These are phyloP conservation scores for Corymbia calophylla DNA, from an alignment of 441 rosid genomes.

Conservation along the genomic window DNA sequence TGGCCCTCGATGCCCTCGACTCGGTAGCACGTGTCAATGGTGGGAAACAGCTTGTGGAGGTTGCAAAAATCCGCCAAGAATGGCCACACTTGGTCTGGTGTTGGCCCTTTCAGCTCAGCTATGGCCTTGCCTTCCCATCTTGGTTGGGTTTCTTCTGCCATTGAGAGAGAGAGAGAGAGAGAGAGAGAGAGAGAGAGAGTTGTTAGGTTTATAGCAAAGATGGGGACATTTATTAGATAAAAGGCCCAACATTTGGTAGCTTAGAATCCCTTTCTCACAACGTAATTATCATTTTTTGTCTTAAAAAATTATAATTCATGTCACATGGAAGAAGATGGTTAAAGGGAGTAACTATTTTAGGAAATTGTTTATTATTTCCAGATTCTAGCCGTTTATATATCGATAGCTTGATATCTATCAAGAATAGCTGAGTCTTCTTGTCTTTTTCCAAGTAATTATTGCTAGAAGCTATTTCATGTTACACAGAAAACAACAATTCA, in stretches of 20 bases:
- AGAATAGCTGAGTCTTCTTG: neutral
- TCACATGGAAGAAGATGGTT: neutral
- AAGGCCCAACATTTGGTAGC: neutral
- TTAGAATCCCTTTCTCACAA: neutral
- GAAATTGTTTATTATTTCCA: neutral
- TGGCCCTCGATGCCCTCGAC: conserved; percentile 43
- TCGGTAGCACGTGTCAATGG: conserved; percentile 25
- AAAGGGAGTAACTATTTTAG: neutral
- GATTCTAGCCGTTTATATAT: neutral
- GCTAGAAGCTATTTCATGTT: neutral
- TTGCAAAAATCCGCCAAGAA: conserved; percentile 49
- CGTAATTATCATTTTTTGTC: neutral
- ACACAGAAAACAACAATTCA: neutral
- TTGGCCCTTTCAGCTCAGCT: conserved; percentile 22
- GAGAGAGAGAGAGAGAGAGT: neutral
- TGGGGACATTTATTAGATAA: neutral
- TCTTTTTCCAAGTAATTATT: neutral
- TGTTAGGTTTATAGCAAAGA: neutral
- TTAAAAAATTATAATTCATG: neutral
- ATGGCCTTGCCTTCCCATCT: conserved; percentile 43
- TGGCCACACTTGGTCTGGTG: conserved; percentile 46
- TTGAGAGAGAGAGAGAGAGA: neutral
- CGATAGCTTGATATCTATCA: neutral
- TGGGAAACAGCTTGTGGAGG: conserved; percentile 40
- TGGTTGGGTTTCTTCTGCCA: conserved; percentile 17